Evolutionary conservation across 768 basidiomycete species (phyloP).

Genomic region (Austroboletus festivus): DNA sequence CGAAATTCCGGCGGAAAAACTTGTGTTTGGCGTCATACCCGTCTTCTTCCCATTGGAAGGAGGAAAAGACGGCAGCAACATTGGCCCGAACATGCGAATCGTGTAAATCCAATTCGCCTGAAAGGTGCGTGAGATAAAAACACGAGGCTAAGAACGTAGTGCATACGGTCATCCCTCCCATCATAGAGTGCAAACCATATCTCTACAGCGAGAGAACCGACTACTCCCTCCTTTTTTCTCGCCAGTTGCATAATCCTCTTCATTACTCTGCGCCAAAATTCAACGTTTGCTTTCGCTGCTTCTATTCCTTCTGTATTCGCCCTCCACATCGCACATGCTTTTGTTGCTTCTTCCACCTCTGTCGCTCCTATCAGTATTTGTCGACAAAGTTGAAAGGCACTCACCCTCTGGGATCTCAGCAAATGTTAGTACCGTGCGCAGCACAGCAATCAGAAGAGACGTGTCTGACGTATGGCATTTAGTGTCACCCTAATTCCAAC

Average conservation of each 20-base stretch:
- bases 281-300: too few relatives aligned
- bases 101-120: conserved; percentile 9
- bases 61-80: conserved; percentile 14
- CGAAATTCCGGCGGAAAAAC: conserved; percentile 13
- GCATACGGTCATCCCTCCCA: background rate
- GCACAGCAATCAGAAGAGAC: conserved; percentile 8
- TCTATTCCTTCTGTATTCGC: too few relatives aligned
- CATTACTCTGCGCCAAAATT: conserved; percentile 5
- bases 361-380: background rate
- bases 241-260: conserved; percentile 17
- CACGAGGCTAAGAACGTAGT: background rate
- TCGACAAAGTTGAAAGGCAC: background rate
- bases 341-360: too few relatives aligned
- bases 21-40: background rate
- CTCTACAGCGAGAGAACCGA: conserved; percentile 6
- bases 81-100: conserved; percentile 13
- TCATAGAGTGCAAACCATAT: background rate
- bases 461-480: conserved; percentile 3
- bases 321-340: too few relatives aligned
- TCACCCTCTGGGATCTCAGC: conserved; percentile 17
- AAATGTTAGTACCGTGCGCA: conserved; percentile 18
- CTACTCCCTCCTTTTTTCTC: background rate
- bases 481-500: background rate
- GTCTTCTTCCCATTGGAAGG: background rate
- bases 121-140: too few relatives aligned